A percentile compares a stretch with the other conserved stretches of the same genome.
Conservation (phyloP, 2,329 filamentous ascomycete genomes). For the Coniochaeta prunicola region DNA sequence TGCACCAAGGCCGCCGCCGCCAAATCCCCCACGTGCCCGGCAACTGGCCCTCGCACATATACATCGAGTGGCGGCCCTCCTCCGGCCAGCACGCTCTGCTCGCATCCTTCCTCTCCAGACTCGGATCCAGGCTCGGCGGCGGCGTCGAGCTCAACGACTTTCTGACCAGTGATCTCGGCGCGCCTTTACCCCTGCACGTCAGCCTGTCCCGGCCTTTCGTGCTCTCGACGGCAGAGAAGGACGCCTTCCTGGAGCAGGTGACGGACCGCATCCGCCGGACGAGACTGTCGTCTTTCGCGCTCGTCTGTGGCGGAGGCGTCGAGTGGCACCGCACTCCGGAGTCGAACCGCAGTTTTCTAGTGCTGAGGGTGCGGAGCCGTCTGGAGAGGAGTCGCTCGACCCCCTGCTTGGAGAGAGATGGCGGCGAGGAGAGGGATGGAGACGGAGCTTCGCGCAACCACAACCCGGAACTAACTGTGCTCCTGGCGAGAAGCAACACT, state of each 20-base stretch:
- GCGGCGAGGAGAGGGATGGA: slow-evolving; percentile 4
- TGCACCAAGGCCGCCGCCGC: slow-evolving; percentile 81
- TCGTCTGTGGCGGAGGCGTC: slow-evolving; percentile 20
- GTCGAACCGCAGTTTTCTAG: slow-evolving; percentile 74
- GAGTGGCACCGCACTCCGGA: slow-evolving; percentile 46
- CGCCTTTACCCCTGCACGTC: slow-evolving; percentile 77
- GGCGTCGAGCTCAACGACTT: slow-evolving; percentile 52
- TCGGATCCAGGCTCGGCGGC: slow-evolving; percentile 22
- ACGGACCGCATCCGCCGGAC: background rate
- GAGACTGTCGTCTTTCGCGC: slow-evolving; percentile 15
- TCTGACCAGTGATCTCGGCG: slow-evolving; percentile 69
- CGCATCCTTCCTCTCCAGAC: slow-evolving; percentile 28
- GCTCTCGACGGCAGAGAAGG: slow-evolving; percentile 65
- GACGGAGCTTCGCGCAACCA: slow-evolving; percentile 9
- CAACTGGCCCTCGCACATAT: slow-evolving; percentile 89
- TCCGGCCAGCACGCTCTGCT: slow-evolving; percentile 40
- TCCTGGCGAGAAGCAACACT: slow-evolving; percentile 63
- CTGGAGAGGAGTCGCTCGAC: background rate
- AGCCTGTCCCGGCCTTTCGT: slow-evolving; percentile 79
- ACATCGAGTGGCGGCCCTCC: slow-evolving; percentile 72
- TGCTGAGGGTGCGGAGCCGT: slow-evolving; percentile 51
- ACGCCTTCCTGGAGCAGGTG: slow-evolving; percentile 47
- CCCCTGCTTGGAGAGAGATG: slow-evolving; percentile 7
- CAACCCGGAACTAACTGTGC: slow-evolving; percentile 47
- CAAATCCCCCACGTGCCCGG: slow-evolving; percentile 78